Evolutionary conservation across 441 rosid species (phyloP).

Genomic region (Pelargonium australe): DNA sequence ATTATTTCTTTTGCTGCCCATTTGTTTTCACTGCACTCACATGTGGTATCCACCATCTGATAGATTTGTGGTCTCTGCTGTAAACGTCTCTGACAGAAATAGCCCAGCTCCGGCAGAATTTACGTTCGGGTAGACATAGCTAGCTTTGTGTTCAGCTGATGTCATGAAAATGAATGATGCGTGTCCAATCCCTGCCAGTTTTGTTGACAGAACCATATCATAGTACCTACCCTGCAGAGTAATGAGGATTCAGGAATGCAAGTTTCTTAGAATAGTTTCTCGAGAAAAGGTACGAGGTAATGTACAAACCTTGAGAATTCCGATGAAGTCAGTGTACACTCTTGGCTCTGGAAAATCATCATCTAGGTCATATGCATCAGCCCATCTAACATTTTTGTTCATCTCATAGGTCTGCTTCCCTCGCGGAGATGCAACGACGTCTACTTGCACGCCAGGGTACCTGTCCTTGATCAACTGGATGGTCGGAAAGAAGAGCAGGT

Average conservation of each 20-base stretch:
- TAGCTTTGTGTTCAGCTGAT: conserved; percentile 72
- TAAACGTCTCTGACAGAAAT: conserved; percentile 66
- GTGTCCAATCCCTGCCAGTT: conserved; percentile 83
- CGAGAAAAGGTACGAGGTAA: not conserved
- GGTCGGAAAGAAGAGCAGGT: conserved; percentile 69
- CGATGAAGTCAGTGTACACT: conserved; percentile 73
- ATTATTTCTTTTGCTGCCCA: not conserved
- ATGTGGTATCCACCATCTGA: conserved; percentile 68
- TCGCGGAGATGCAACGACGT: conserved; percentile 58
- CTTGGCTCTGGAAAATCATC: conserved; percentile 88
- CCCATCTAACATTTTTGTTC: conserved; percentile 96
- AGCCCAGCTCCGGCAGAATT: conserved; percentile 94
- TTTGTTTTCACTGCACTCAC: conserved; percentile 35
- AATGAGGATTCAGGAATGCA: not conserved
- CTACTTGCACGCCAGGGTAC: conserved; percentile 89
- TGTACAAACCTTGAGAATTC: conserved; percentile 60
- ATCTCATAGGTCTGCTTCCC: conserved; percentile 87
- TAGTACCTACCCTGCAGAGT: conserved; percentile 72
- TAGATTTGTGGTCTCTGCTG: conserved; percentile 55
- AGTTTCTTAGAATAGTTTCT: not conserved
- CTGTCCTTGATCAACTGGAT: conserved; percentile 86
- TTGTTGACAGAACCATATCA: conserved; percentile 83
- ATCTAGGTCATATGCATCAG: conserved; percentile 68
- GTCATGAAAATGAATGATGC: conserved; percentile 85
- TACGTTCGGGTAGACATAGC: conserved; percentile 85